phyloP scores from a whole-genome alignment of 805 yeast genomes.

The Metschnikowia kunwiensis region DNA sequence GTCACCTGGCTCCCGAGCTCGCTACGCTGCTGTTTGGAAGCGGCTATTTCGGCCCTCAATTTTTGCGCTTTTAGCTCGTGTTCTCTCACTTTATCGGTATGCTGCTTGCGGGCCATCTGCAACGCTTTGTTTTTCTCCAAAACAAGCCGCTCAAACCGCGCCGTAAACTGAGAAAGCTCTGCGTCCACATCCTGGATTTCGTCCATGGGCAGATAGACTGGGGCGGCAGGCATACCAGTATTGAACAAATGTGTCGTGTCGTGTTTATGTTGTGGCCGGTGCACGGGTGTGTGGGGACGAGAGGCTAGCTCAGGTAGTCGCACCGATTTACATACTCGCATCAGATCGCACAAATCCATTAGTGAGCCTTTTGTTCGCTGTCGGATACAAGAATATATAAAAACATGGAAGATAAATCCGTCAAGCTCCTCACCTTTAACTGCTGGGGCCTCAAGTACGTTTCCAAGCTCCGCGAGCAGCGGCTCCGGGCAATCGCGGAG shows the following conservation, averaged over 20 bases:
- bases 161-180: slow-evolving; percentile 40
- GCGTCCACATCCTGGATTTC: slow-evolving; percentile 36
- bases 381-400: no score
- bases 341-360: no score
- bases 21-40: slow-evolving; percentile 22
- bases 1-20: slow-evolving; percentile 27
- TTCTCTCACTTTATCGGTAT: slow-evolving; percentile 29
- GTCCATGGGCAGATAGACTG: slow-evolving; percentile 24
- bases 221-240: no score
- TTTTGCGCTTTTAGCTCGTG: slow-evolving; percentile 29
- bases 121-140: slow-evolving; percentile 31
- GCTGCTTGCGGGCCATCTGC: slow-evolving; percentile 33
- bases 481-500: slow-evolving; percentile 74
- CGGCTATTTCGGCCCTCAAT: slow-evolving; percentile 30
- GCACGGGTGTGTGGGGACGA: slow-evolving; percentile 5
- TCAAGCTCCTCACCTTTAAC: slow-evolving; percentile 59
- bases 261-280: not conserved
- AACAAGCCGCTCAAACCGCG: slow-evolving; percentile 34
- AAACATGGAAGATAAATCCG: slow-evolving; percentile 3
- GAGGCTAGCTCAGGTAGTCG: no score
- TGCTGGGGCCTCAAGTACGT: slow-evolving; percentile 90
- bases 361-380: no score
- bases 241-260: not conserved
- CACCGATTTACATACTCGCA: no score
- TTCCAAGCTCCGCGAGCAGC: slow-evolving; percentile 61